Evolutionary conservation across 2,329 filamentous ascomycete species (phyloP).

Genomic region (Diaporthe citriasiana): DNA sequence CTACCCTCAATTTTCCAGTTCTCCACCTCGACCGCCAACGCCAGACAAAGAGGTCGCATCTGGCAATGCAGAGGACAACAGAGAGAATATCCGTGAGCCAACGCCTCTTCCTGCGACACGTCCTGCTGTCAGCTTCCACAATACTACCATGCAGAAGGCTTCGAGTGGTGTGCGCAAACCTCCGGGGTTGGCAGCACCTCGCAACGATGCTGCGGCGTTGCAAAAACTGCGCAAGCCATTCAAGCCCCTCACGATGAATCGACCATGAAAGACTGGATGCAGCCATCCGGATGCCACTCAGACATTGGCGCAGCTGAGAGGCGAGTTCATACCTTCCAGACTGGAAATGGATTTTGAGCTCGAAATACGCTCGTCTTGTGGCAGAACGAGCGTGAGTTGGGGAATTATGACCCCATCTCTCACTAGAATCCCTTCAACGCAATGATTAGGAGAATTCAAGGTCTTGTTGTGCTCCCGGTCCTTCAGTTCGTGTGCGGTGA

Average conservation of each 20-base stretch:
- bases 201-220: conserved; percentile 62
- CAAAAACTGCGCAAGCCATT: conserved; percentile 68
- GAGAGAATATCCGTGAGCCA: conserved; percentile 48
- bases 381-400: neutral
- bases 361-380: neutral
- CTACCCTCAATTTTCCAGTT: conserved; percentile 73
- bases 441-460: neutral
- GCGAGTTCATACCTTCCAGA: neutral
- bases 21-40: conserved; percentile 57
- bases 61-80: conserved; percentile 41
- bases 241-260: conserved; percentile 68
- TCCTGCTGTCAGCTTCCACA: conserved; percentile 63
- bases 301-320: neutral
- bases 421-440: neutral
- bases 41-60: conserved; percentile 42
- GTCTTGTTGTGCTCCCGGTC: neutral
- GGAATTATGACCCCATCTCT: neutral
- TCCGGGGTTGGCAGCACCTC: conserved; percentile 53
- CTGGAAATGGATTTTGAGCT: neutral
- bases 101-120: conserved; percentile 49
- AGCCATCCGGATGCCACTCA: no score
- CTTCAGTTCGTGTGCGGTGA: neutral
- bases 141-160: conserved; percentile 59
- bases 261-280: conserved; percentile 46
- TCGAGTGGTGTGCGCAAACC: conserved; percentile 59